Percentiles rank a stretch among this genome's conserved stretches.
These are phyloP conservation scores for Globisporangium acanthophoron DNA, from an alignment of 352 stramenopile species.

Conservation along the genomic window DNA sequence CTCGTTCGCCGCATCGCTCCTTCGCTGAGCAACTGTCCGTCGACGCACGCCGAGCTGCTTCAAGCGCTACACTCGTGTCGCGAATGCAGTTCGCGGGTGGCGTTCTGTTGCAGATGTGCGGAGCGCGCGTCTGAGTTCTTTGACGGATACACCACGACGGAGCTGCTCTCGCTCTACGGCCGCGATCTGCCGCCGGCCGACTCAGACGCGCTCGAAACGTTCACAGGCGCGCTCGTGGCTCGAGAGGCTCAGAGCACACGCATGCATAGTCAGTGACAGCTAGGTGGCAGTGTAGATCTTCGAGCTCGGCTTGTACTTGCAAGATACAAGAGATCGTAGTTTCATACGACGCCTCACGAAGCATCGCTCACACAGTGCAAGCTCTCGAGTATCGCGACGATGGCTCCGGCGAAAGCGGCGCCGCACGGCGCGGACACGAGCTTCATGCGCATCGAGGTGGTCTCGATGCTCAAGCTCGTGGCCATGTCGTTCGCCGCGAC, in stretches of 20 bases:
- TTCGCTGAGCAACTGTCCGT: constrained; percentile 46
- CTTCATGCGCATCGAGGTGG: constrained; percentile 62
- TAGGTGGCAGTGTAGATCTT: neutral
- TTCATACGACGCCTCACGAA: neutral
- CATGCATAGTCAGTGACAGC: constrained; percentile 13
- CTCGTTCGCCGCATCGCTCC: constrained; percentile 61
- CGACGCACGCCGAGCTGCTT: constrained; percentile 52
- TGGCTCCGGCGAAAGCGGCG: neutral
- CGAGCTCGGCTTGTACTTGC: too few relatives aligned
- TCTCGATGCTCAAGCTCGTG: constrained; percentile 51
- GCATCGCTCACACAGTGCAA: neutral
- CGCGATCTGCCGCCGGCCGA: constrained; percentile 50
- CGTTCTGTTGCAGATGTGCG: constrained; percentile 46
- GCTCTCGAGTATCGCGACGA: neutral
- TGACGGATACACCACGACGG: constrained; percentile 34
- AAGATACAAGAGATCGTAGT: too few relatives aligned
- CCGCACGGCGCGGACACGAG: constrained; percentile 25
- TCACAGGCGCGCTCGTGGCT: constrained; percentile 29
- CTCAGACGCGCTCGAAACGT: constrained; percentile 31
- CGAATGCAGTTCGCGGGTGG: constrained; percentile 43
- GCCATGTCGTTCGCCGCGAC: constrained; percentile 18
- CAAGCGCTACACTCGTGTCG: constrained; percentile 46
- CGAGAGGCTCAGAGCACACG: constrained; percentile 33
- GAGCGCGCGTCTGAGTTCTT: constrained; percentile 61
- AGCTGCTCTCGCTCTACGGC: constrained; percentile 54